Evolutionary conservation across 1,139 yeast genomes (phyloP).

Genomic region (Pichia sp.): DNA sequence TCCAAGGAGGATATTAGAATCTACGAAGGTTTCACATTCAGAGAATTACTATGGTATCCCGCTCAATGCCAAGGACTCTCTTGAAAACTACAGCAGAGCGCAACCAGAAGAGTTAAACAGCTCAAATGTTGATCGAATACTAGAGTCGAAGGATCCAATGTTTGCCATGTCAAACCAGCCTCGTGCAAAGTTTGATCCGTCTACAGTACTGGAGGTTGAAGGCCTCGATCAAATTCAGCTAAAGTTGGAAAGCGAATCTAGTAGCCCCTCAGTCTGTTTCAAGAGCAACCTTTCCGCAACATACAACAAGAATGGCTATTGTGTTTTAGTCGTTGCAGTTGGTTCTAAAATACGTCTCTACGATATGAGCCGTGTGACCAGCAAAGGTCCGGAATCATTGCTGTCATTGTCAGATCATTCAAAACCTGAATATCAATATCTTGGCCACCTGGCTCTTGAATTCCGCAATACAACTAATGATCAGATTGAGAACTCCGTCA

Average conservation of each 20-base stretch:
- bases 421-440: neutral
- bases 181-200: constrained; percentile 32
- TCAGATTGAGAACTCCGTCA: constrained; percentile 38
- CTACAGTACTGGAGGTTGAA: neutral
- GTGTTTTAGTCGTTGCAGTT: constrained; percentile 23
- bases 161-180: constrained; percentile 34
- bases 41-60: constrained; percentile 23
- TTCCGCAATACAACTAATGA: constrained; percentile 41
- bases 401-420: too few relatives aligned
- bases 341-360: constrained; percentile 22
- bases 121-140: constrained; percentile 16
- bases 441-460: constrained; percentile 23
- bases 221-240: constrained; percentile 31
- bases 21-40: neutral
- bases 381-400: neutral
- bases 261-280: constrained; percentile 3
- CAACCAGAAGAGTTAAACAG: constrained; percentile 6
- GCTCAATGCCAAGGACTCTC: constrained; percentile 31
- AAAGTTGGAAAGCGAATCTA: constrained; percentile 25
- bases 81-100: constrained; percentile 17
- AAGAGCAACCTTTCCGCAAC: constrained; percentile 18
- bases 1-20: neutral
- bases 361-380: constrained; percentile 7
- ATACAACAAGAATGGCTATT: constrained; percentile 37
- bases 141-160: constrained; percentile 29